Evolutionary conservation across 1,284 basidiomycete species (phyloP).

Genomic region (Kalmanozyma brasiliensis): DNA sequence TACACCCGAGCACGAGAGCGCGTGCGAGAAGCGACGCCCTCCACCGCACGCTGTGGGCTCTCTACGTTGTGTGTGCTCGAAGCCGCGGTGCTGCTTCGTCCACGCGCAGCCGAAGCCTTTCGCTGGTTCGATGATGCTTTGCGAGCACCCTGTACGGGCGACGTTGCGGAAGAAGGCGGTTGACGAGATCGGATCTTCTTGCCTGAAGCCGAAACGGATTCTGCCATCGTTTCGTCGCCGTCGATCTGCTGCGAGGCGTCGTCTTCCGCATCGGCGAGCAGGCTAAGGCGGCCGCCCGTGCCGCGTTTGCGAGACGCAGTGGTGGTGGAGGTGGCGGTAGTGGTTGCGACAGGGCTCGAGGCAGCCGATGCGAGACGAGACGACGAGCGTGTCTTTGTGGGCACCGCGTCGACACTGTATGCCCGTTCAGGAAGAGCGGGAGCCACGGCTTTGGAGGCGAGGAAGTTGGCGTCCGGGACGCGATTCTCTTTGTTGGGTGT

Average conservation of each 20-base stretch:
- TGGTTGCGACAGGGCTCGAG: conserved; percentile 3
- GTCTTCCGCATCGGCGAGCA: conserved; percentile 35
- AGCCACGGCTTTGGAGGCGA: conserved; percentile 28
- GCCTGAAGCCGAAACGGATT: conserved; percentile 2
- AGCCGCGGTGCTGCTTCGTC: conserved; percentile 16
- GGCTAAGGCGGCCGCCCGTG: conserved; percentile 41
- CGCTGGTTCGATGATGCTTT: conserved; percentile 29
- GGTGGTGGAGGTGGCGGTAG: conserved; percentile 4
- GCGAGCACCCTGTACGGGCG: background rate
- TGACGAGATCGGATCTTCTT: conserved; percentile 20
- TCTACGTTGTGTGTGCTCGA: conserved; percentile 8
- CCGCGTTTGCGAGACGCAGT: conserved; percentile 30
- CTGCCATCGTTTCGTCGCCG: conserved; percentile 11
- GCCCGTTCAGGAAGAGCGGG: conserved; percentile 29
- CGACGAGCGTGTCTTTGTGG: conserved; percentile 22
- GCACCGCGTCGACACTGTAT: conserved; percentile 25
- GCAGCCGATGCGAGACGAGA: conserved; percentile 16
- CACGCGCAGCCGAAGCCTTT: conserved; percentile 14
- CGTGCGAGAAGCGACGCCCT: conserved; percentile 34
- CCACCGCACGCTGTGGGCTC: conserved; percentile 7
- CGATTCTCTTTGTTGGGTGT: conserved; percentile 47
- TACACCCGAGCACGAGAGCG: conserved; percentile 33
- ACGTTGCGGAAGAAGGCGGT: background rate
- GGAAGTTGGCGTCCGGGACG: conserved; percentile 19
- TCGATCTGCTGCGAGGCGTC: conserved; percentile 8